These are phyloP conservation scores for Coniosporium apollinis DNA, from an alignment of 495 filamentous ascomycete species.

Conservation along the genomic window DNA sequence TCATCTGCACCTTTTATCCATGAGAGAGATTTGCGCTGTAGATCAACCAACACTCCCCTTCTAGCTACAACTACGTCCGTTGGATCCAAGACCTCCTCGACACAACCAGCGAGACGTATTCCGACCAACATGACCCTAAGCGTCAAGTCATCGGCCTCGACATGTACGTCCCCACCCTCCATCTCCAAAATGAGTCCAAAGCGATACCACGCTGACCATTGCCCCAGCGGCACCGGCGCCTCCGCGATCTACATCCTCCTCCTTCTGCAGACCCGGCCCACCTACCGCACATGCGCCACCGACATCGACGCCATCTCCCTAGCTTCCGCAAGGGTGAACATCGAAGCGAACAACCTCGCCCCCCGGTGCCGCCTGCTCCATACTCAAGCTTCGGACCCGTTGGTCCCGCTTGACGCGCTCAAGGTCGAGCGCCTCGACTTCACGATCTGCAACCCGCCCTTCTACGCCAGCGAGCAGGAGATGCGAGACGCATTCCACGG, in stretches of 20 bases:
- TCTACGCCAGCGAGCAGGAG: constrained; percentile 60
- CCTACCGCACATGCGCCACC: constrained; percentile 34
- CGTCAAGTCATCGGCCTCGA: constrained; percentile 58
- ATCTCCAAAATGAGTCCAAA: not conserved
- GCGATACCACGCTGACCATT: not conserved
- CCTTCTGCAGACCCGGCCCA: constrained; percentile 45
- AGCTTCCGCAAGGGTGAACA: constrained; percentile 44
- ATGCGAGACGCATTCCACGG: constrained; percentile 44
- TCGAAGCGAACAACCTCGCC: constrained; percentile 43
- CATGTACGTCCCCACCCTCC: constrained; percentile 30
- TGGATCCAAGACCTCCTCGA: constrained; percentile 83
- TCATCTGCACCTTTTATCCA: too few relatives aligned
- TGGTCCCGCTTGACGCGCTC: constrained; percentile 45
- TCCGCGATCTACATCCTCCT: constrained; percentile 84
- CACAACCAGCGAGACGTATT: constrained; percentile 38
- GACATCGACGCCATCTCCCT: constrained; percentile 69
- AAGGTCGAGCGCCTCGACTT: constrained; percentile 54
- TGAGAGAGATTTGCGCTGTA: too few relatives aligned
- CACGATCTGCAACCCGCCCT: constrained; percentile 88
- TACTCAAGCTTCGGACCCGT: constrained; percentile 30
- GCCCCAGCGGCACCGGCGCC: constrained; percentile 61
- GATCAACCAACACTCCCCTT: too few relatives aligned
- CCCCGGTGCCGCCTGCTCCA: constrained; percentile 46
- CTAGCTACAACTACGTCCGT: constrained; percentile 68
- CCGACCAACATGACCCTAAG: constrained; percentile 37